Evolutionary conservation across 495 filamentous ascomycete genomes (phyloP).

Genomic region (Parachaetomium inaequale): DNA sequence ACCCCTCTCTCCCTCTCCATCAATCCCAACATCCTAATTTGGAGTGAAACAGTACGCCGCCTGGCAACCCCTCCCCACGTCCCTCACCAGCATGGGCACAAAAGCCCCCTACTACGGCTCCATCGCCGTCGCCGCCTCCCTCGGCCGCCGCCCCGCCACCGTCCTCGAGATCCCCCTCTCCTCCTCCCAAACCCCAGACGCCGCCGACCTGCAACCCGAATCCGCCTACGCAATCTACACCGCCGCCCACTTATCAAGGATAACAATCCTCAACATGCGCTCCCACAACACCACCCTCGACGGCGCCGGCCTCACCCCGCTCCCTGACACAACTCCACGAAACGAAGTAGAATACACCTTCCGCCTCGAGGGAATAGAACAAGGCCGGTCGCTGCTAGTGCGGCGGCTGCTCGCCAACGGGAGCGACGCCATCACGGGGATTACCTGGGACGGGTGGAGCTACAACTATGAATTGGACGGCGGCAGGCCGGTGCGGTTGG

Average conservation of each 20-base stretch:
- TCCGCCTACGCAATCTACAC: constrained; percentile 60
- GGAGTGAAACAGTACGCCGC: constrained; percentile 19
- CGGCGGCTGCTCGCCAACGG: constrained; percentile 57
- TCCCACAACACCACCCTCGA: constrained; percentile 56
- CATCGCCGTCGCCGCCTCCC: constrained; percentile 55
- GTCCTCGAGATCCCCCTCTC: constrained; percentile 46
- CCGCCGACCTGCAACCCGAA: constrained; percentile 34
- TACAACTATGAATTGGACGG: constrained; percentile 59
- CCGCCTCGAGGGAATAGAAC: constrained; percentile 9
- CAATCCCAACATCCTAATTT: background rate
- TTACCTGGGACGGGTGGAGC: constrained; percentile 60
- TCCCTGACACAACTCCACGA: constrained; percentile 32
- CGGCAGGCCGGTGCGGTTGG: constrained; percentile 53
- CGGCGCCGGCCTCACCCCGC: constrained; percentile 33
- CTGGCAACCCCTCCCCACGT: constrained; percentile 60
- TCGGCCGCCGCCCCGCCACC: constrained; percentile 39
- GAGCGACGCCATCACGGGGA: constrained; percentile 58
- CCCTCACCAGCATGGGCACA: constrained; percentile 53
- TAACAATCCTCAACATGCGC: constrained; percentile 58
- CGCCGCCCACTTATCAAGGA: constrained; percentile 38
- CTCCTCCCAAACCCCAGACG: constrained; percentile 19
- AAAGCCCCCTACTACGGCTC: constrained; percentile 67
- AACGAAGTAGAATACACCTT: constrained; percentile 44
- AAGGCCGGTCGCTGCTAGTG: constrained; percentile 29
- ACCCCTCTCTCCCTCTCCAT: background rate